Evolutionary conservation across 1,139 yeast species (phyloP).

Genomic region (Kurtzmaniella natalensis): DNA sequence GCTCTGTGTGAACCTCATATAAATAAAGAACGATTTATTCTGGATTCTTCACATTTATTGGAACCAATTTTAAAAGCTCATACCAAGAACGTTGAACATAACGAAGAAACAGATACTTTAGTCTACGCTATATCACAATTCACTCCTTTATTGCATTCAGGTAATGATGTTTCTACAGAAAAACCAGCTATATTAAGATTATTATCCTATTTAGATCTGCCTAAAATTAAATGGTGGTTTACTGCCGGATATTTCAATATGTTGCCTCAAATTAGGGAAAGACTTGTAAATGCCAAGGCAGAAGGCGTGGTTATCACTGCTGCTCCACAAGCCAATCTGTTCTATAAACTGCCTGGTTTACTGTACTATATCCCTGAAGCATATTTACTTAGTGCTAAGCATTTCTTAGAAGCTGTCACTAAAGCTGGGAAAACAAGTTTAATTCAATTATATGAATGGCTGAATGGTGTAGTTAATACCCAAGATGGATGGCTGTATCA

Average conservation of each 20-base stretch:
- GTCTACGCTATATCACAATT: constrained; percentile 92
- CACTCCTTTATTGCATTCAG: constrained; percentile 67
- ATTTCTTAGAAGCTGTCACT: constrained; percentile 57
- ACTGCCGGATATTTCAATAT: constrained; percentile 98
- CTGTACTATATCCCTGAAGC: constrained; percentile 85
- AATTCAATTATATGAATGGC: constrained; percentile 77
- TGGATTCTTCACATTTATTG: constrained; percentile 54
- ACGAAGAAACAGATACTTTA: constrained; percentile 45
- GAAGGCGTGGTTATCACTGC: constrained; percentile 80
- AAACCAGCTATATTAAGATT: constrained; percentile 63
- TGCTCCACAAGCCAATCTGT: constrained; percentile 89
- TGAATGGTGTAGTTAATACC: constrained; percentile 75
- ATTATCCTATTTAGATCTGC: constrained; percentile 54
- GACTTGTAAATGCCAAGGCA: constrained; percentile 57
- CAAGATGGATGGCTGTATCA: constrained; percentile 95
- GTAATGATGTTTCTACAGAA: constrained; percentile 67
- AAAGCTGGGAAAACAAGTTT: constrained; percentile 38
- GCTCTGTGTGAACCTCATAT: constrained; percentile 68
- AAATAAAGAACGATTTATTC: constrained; percentile 52
- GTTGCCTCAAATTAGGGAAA: constrained; percentile 67
- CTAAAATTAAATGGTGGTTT: constrained; percentile 69
- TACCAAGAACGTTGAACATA: constrained; percentile 28
- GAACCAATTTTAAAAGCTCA: constrained; percentile 53
- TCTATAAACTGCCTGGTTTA: constrained; percentile 78
- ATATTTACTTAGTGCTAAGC: constrained; percentile 70